Conservation (phyloP, 306 rosid genomes). For the Argentina anserina region DNA sequence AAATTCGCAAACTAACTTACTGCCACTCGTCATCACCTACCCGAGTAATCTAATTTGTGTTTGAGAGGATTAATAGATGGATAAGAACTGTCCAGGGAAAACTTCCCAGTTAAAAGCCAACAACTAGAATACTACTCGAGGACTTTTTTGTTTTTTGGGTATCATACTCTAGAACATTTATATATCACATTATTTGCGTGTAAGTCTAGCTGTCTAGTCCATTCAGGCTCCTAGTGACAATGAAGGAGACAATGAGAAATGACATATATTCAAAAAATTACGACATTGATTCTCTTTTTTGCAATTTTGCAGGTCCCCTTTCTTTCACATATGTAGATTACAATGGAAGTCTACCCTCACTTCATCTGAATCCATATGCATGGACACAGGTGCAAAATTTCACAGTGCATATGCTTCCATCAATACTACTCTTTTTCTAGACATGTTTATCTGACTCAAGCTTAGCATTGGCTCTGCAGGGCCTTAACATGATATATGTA, state of each 20-base stretch:
- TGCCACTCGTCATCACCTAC: neutral
- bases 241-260: neutral
- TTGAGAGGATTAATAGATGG: neutral
- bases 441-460: neutral
- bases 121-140: neutral
- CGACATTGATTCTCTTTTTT: neutral
- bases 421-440: neutral
- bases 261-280: neutral
- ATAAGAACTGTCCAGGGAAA: neutral
- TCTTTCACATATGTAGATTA: constrained; percentile 12
- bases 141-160: too few relatives aligned
- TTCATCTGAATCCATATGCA: constrained; percentile 14
- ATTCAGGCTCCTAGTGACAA: neutral
- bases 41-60: neutral
- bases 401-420: neutral
- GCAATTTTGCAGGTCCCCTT: constrained; percentile 22
- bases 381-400: constrained; percentile 24
- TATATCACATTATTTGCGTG: neutral
- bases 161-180: too few relatives aligned
- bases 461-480: neutral
- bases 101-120: neutral
- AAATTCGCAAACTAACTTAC: neutral
- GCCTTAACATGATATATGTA: constrained; percentile 15
- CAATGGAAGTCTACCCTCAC: constrained; percentile 25
- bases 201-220: neutral